Evolutionary conservation across 768 basidiomycete species (phyloP).

Genomic region (Serendipita sp.): DNA sequence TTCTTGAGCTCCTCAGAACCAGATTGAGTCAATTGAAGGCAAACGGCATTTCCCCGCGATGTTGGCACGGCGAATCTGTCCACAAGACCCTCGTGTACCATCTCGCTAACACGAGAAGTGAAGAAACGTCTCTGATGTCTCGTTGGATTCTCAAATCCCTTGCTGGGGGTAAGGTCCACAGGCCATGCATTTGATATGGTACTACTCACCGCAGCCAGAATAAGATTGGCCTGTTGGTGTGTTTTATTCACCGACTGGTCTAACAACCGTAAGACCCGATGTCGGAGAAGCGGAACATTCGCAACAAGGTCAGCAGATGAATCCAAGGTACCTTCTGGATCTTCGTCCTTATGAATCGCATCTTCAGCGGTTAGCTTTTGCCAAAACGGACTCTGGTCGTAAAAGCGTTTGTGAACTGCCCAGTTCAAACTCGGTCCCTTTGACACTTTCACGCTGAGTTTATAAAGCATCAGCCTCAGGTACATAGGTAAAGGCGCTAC

Average conservation of each 20-base stretch:
- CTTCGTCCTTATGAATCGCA: conserved; percentile 19
- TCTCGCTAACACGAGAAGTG: conserved; percentile 51
- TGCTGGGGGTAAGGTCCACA: neutral
- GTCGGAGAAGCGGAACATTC: conserved; percentile 50
- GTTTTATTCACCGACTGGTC: conserved; percentile 52
- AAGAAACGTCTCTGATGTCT: conserved; percentile 75
- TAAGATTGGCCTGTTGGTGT: conserved; percentile 57
- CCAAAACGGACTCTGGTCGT: conserved; percentile 60
- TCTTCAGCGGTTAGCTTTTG: conserved; percentile 33
- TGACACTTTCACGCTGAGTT: conserved; percentile 32
- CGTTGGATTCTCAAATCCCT: conserved; percentile 65
- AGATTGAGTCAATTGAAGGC: neutral
- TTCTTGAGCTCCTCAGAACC: neutral
- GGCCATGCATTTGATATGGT: conserved; percentile 3
- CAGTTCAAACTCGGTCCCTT: conserved; percentile 67
- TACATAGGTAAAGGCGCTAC: conserved; percentile 15
- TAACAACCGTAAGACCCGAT: conserved; percentile 54
- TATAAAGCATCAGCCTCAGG: conserved; percentile 12
- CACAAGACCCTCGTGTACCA: conserved; percentile 55
- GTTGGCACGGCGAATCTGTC: conserved; percentile 61
- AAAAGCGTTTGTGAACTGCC: conserved; percentile 72
- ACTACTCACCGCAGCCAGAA: conserved; percentile 52
- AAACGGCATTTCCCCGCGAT: conserved; percentile 11
- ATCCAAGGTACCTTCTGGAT: conserved; percentile 20
- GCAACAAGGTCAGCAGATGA: conserved; percentile 25